Conservation (phyloP, 345 rosid species). For the Cochlearia excelsa region DNA sequence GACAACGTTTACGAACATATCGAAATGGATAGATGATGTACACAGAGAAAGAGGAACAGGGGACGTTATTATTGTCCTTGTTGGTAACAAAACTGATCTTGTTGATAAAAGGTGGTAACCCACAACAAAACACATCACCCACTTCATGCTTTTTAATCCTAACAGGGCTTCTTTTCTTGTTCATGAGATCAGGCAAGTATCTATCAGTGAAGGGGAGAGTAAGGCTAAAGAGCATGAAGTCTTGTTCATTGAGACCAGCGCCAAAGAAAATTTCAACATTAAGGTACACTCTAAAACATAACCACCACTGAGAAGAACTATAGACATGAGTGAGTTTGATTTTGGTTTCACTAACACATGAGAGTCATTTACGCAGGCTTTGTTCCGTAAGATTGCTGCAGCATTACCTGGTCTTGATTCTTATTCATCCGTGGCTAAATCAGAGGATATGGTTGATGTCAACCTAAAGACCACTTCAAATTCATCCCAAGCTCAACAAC, state of each 20-base stretch:
- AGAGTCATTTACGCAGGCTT: constrained; percentile 51
- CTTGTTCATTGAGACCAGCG: constrained; percentile 92
- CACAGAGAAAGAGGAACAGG: constrained; percentile 68
- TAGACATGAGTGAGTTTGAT: too few relatives aligned
- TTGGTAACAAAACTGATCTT: constrained; percentile 95
- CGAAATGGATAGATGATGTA: constrained; percentile 92
- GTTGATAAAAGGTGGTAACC: constrained; percentile 56
- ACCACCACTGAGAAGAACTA: too few relatives aligned
- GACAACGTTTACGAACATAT: constrained; percentile 71
- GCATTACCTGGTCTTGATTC: constrained; percentile 96
- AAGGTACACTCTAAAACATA: constrained; percentile 43
- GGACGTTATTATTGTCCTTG: constrained; percentile 82
- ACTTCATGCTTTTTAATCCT: too few relatives aligned
- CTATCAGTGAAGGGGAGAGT: constrained; percentile 84
- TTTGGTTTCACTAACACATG: not conserved
- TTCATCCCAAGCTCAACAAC: constrained; percentile 68
- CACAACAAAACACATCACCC: not conserved
- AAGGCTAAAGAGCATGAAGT: constrained; percentile 75
- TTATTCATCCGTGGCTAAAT: constrained; percentile 61
- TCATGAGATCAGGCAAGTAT: constrained; percentile 62
- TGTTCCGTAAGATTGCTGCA: constrained; percentile 87
- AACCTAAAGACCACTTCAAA: constrained; percentile 70
- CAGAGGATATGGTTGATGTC: constrained; percentile 97
- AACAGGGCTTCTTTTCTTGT: not conserved
- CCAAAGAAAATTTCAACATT: constrained; percentile 87